Conservation (phyloP, 768 basidiomycete genomes). For the Mrakia hoshinonis region DNA sequence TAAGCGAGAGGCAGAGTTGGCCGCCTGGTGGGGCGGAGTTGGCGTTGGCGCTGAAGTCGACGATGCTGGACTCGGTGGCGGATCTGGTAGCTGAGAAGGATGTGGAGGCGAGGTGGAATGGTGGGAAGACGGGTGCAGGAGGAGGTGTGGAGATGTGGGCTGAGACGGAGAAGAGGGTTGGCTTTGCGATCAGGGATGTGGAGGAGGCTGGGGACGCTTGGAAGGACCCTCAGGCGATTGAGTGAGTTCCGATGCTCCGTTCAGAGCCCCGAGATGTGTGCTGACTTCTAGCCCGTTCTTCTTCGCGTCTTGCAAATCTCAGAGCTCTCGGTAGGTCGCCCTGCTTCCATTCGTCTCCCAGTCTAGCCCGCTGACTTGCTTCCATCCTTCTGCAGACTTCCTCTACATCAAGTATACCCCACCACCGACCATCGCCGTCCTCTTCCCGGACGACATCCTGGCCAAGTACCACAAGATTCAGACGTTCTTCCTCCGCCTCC, state of each 20-base stretch:
- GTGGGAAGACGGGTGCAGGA: conserved; percentile 12
- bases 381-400: conserved; percentile 55
- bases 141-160: conserved; percentile 34
- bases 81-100: conserved; percentile 22
- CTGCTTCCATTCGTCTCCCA: not conserved
- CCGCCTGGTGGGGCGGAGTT: conserved; percentile 79
- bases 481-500: conserved; percentile 64
- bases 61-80: conserved; percentile 72
- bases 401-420: conserved; percentile 82
- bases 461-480: conserved; percentile 80
- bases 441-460: conserved; percentile 64
- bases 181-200: conserved; percentile 76
- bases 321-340: not conserved
- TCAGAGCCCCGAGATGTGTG: not conserved
- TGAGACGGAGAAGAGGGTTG: conserved; percentile 47
- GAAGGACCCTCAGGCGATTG: conserved; percentile 60
- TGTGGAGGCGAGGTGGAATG: conserved; percentile 1
- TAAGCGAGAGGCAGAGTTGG: conserved; percentile 71
- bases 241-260: conserved; percentile 35
- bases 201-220: conserved; percentile 52
- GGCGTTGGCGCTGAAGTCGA: conserved; percentile 70
- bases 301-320: too few relatives aligned
- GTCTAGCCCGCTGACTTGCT: not conserved
- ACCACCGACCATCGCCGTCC: conserved; percentile 62
- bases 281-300: conserved; percentile 17